Base-by-base conservation (phyloP, 2,329 filamentous ascomycete species). In the Didymella pomorum region DNA sequence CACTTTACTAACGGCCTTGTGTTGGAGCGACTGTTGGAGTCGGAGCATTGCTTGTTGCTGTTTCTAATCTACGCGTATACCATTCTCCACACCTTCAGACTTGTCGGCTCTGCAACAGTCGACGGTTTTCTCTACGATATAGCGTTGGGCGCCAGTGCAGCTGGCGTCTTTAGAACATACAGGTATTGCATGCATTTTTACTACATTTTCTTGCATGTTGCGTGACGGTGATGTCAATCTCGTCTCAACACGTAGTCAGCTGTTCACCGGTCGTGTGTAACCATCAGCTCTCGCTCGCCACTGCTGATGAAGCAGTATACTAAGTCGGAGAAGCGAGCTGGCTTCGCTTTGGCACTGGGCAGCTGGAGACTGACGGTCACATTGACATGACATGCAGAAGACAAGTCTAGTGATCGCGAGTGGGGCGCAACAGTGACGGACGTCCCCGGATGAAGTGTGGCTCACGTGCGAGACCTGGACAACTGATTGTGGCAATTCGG, bases 221-320 rank as follows among this genome's bases (percentile, higher is more conserved):
- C 44, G 46, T 54, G 50, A 41, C 16, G 20, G 25, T 53, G 41
- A 42, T 58, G 39, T 51, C 50, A 50, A 42, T 35, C 41, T 54
- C 20, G 50, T 56, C 58, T 56, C 55, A 61, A 58, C 57, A 58
- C 37, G 29, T 31, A 43, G 53, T 50, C 48, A 60, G 60, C 60
- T 56, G 46, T 44, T 66, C 59, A 68, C 62, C 63, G 58, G 65
- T 68, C 59, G 25, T 59, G 61, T 63, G 55, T 52, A 23, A 60
- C 59, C 49, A 25, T 41, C 44, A 33, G 25, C 39, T 5, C 31
- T 35, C 16, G 51, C 25, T 39, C 49, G 50, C 44, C 54, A 50
- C 54, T 37, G 42, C n/a, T 49, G 43, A 35, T n/a, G 31, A n/a
- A 33, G 31, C 41, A 39, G 42, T 25, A 31, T 25, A 31, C 16